Conservation (phyloP, 2,329 filamentous ascomycete species). For the Polytolypa hystricis region DNA sequence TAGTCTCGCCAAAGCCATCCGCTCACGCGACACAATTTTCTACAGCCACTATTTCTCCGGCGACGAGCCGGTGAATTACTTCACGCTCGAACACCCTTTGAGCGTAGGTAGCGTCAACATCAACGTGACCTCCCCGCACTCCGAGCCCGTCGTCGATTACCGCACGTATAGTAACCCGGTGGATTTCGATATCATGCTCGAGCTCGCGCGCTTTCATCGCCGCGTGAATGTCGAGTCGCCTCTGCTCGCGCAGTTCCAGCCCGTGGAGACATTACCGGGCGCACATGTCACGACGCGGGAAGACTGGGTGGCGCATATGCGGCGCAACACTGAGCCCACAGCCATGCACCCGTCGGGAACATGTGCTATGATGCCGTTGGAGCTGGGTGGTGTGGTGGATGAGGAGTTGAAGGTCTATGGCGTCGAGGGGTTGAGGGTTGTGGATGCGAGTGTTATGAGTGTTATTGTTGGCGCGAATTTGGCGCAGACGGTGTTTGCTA, state of each 20-base stretch:
- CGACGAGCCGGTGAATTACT: background rate
- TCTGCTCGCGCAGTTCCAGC: background rate
- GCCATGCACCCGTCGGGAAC: conserved; percentile 14
- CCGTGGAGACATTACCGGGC: background rate
- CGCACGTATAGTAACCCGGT: conserved; percentile 28
- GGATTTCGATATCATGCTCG: conserved; percentile 23
- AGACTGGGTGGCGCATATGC: conserved; percentile 5
- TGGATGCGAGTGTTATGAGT: conserved; percentile 21
- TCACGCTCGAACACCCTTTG: conserved; percentile 22
- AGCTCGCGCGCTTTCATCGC: background rate
- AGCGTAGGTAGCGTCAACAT: conserved; percentile 32
- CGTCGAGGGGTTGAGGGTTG: conserved; percentile 16
- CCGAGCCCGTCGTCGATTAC: conserved; percentile 29
- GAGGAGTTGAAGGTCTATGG: conserved; percentile 15
- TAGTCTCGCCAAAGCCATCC: background rate
- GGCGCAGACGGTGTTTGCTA: conserved; percentile 22
- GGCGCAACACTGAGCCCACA: conserved; percentile 4
- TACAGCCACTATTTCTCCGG: background rate
- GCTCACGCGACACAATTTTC: background rate
- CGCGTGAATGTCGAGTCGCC: background rate
- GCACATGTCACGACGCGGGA: conserved; percentile 1
- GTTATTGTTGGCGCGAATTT: conserved; percentile 21
- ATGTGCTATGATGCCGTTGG: conserved; percentile 15
- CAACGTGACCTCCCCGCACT: conserved; percentile 24
- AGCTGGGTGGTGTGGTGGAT: conserved; percentile 16